Evolutionary conservation across 2,329 filamentous ascomycete genomes (phyloP).

Genomic region (Neopestalotiopsis sp.): DNA sequence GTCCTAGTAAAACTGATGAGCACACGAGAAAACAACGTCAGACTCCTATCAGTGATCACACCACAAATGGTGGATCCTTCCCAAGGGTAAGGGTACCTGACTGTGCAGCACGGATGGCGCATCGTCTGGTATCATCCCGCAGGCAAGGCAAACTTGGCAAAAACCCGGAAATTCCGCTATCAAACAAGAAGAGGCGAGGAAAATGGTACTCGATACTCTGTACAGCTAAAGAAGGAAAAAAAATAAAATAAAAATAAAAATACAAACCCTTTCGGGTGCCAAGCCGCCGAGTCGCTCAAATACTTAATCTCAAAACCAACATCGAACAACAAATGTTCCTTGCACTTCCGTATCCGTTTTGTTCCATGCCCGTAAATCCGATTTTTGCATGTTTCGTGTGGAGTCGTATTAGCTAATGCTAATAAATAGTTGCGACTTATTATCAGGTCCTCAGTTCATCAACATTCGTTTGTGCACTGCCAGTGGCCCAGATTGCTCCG

Average conservation of each 20-base stretch:
- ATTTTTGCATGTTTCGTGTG: background rate
- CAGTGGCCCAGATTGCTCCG: too few species aligned
- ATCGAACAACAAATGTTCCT: background rate
- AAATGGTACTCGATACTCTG: too few species aligned
- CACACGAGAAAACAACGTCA: background rate
- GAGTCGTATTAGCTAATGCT: conserved; percentile 2
- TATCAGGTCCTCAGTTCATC: background rate
- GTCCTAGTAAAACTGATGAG: background rate
- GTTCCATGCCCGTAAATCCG: background rate
- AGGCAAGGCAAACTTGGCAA: background rate
- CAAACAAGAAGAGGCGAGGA: background rate
- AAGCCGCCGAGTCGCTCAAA: conserved; percentile 5
- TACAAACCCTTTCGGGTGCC: background rate
- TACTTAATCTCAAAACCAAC: background rate
- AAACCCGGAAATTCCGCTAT: conserved; percentile 2
- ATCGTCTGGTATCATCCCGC: background rate
- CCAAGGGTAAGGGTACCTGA: background rate
- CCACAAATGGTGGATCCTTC: background rate
- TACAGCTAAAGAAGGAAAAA: background rate
- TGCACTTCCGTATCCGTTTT: background rate
- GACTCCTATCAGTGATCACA: conserved; percentile 2
- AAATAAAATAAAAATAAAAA: background rate
- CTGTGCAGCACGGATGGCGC: too few species aligned
- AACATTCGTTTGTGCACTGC: background rate
- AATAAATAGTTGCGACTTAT: background rate